Percentiles rank a stretch among this genome's conserved stretches.
Conservation (phyloP, 371 early-diverging fungal genomes). For the Mortierella sp. region DNA sequence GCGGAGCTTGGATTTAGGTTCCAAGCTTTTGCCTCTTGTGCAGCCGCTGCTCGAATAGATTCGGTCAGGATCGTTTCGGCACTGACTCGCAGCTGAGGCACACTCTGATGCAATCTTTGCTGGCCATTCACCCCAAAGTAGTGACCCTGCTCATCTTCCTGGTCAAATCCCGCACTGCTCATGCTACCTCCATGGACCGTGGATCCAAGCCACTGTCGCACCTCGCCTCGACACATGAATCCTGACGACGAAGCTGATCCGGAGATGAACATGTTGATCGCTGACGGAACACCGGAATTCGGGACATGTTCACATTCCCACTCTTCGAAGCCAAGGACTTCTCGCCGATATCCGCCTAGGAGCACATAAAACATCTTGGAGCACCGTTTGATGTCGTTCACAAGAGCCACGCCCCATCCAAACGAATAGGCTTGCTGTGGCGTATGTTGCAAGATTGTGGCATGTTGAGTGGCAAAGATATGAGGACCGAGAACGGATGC, state of each 20-base stretch:
- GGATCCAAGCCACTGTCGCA: constrained; percentile 40
- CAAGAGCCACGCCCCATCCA: constrained; percentile 48
- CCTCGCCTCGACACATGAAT: constrained; percentile 14
- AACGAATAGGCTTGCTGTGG: constrained; percentile 48
- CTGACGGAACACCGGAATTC: not conserved
- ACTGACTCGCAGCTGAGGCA: constrained; percentile 26
- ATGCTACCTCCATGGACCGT: constrained; percentile 27
- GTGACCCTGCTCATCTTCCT: constrained; percentile 3
- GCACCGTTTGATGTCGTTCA: constrained; percentile 46
- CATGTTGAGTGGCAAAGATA: constrained; percentile 48
- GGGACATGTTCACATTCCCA: constrained; percentile 33
- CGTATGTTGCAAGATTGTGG: constrained; percentile 46
- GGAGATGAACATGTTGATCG: constrained; percentile 2
- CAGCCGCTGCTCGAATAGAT: constrained; percentile 44
- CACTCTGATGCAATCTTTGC: constrained; percentile 19
- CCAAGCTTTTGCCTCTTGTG: constrained; percentile 34
- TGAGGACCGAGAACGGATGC: constrained; percentile 49
- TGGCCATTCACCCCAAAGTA: constrained; percentile 14
- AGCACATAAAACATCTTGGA: constrained; percentile 53
- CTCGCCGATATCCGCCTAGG: constrained; percentile 42
- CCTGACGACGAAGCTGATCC: constrained; percentile 8
- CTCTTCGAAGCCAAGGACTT: constrained; percentile 35
- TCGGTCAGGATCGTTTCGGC: constrained; percentile 34
- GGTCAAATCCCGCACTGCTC: not conserved
- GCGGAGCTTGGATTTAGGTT: constrained; percentile 5